Base-by-base conservation (phyloP, 345 rosid species). In the Gossypium bickii region DNA sequence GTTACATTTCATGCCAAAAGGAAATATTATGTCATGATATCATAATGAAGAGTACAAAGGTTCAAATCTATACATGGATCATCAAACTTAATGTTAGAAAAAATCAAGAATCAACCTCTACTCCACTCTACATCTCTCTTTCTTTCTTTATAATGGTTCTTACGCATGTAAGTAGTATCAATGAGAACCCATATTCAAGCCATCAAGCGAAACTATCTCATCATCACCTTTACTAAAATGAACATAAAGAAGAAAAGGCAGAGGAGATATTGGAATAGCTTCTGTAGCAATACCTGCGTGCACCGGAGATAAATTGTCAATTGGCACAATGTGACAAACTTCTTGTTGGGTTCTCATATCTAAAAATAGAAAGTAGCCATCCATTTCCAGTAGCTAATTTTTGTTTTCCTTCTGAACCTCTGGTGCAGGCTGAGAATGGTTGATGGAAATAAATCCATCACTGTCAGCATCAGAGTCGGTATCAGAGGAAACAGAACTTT, bases 391-490 rank as follows among this genome's bases (percentile, higher is more conserved):
- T 51, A 47, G 60, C 44, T 69, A 27, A 51, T 51, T 73, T 44
- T 11, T 16, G 24, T 60, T 24, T 60, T 72, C 22, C 27, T 0
- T 67, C 66, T 16, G 75, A 69, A 3, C 12, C 47, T n/a, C 47
- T 2, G 38, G 48, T 49, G 13, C 16, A 72, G 16, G 29, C 18
- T 48, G 73, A 63, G 62, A 38, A 55, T 27, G 47, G 73, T 51
- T 29, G 16, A 69, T 27, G 45, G 57, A 29, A 17, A 69, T 17
- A 69, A 16, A 5, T 70, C 60, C 52, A 53, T 29, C 8, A 67
- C 75, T 78, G n/a, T 41, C 15, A 38, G 48, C 77, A 74, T 69
- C 81, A 8, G 77, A 51, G n/a, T 80, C 88, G 0, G 86, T 79
- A 13, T 74, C 78, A 3, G 78, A 75, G 74, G 84, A 86, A 12